phyloP scores from a whole-genome alignment of 2,329 filamentous ascomycete species.

The Fusarium musae region DNA sequence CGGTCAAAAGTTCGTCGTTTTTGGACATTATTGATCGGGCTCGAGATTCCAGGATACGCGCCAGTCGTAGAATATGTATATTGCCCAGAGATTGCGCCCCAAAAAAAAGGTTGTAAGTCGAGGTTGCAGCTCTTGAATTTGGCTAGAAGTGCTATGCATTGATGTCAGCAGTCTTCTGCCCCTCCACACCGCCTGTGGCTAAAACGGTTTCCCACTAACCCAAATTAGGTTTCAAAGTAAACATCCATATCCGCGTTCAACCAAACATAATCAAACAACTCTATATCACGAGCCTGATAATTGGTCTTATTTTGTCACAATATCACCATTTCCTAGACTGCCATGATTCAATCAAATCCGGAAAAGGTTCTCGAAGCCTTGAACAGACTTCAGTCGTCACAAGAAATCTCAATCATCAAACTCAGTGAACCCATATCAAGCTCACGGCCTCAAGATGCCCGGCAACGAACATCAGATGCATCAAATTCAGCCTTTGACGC shows the following conservation, averaged over 20 bases:
- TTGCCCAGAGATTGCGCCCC: neutral
- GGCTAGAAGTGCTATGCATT: conserved; percentile 10
- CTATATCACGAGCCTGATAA: neutral
- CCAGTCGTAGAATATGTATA: neutral
- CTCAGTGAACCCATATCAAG: conserved; percentile 79
- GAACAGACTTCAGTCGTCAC: conserved; percentile 63
- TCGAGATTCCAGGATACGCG: neutral
- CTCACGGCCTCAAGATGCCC: conserved; percentile 52
- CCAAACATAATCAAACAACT: neutral
- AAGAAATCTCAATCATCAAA: conserved; percentile 78
- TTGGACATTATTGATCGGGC: conserved; percentile 50
- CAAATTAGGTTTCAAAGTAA: conserved; percentile 52
- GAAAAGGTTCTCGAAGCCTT: conserved; percentile 60
- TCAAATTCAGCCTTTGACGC: conserved; percentile 73
- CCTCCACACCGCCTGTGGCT: conserved; percentile 32
- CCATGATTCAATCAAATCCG: conserved; percentile 49
- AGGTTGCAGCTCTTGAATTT: neutral
- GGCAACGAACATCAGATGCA: conserved; percentile 75
- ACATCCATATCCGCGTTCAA: conserved; percentile 45
- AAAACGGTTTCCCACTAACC: conserved; percentile 37
- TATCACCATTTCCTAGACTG: neutral
- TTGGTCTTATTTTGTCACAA: neutral
- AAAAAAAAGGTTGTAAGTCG: neutral
- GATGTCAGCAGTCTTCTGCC: conserved; percentile 36
- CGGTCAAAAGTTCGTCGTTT: conserved; percentile 67